Evolutionary conservation across 1,284 basidiomycete genomes (phyloP).

Genomic region (Hemileia vastatrix): DNA sequence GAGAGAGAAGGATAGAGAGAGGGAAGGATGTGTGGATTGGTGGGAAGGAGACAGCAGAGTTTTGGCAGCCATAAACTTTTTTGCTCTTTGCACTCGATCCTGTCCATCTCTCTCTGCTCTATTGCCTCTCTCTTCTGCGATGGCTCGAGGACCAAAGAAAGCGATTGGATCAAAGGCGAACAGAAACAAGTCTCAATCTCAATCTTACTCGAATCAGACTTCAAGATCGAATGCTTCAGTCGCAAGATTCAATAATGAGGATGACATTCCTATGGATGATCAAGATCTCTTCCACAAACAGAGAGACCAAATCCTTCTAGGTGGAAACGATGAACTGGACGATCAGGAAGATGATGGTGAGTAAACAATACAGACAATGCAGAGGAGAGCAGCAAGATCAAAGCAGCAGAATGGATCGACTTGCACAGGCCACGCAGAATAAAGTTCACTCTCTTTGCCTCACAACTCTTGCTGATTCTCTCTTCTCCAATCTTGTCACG

Average conservation of each 20-base stretch:
- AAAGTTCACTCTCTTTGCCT: no score
- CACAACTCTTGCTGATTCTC: background rate
- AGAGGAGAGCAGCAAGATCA: constrained; percentile 47
- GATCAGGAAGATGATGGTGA: constrained; percentile 48
- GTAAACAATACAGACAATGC: constrained; percentile 48
- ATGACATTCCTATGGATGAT: constrained; percentile 35
- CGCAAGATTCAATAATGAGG: constrained; percentile 4
- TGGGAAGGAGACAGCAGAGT: background rate
- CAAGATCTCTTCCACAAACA: constrained; percentile 39
- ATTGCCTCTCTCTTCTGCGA: background rate
- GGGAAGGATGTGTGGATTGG: background rate
- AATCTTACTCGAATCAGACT: background rate
- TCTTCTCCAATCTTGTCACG: constrained; percentile 32
- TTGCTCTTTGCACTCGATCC: background rate
- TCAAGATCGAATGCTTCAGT: background rate
- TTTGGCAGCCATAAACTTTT: background rate
- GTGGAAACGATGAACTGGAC: constrained; percentile 52
- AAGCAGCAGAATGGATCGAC: constrained; percentile 45
- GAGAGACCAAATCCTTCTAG: constrained; percentile 67
- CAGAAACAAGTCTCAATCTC: background rate
- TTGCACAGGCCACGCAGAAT: constrained; percentile 38
- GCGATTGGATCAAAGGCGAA: background rate
- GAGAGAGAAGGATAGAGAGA: background rate
- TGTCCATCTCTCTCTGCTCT: background rate
- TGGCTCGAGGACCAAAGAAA: background rate